Base-by-base conservation (phyloP, 129 eudicot species). In the Helianthus tuberosus region DNA sequence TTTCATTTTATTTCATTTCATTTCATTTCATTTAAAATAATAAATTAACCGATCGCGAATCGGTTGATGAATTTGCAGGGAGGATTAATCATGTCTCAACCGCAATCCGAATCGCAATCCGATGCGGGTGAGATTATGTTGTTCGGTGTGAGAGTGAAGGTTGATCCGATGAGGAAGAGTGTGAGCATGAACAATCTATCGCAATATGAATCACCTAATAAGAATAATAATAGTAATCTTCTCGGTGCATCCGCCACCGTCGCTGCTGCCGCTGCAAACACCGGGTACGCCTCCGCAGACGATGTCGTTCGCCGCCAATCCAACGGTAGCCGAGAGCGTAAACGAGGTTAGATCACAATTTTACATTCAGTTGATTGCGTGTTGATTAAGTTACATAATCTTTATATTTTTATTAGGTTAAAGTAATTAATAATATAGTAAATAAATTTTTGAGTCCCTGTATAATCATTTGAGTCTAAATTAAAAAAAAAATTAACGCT, bases 111-210 rank as follows among this genome's bases (percentile, higher is more conserved):
- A 58, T 20, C 68, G 8, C 44, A 72, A 15, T 15, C 75, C 76
- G 82, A 71, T 49, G 66, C 41, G 52, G 80, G 80, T 0, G 90
- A 86, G 82, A 86, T 82, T 52, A 76, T 86, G 84, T 8, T 86
- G 75, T 86, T 86, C 50, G 90, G 90, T n/a, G 90, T 86, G 15
- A 77, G 87, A 75, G 87, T 86, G 58, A 79, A 74, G 64, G 78
- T 79, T 15, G 90, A 86, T 69, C 86, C 87, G 57, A 75, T 86
- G 90, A 82, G 90, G 80, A 86, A 86, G 69, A 75, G 87, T 79
- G 90, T 86, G 66, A 81, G 86, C 66, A 64, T 86, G 90, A 86
- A 82, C 71, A 82, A 82, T 72, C 75, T 86, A 0, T 86, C 90
- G 38, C 80, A 86, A 36, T 86, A 82, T 36, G 48, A 65, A 39